Evolutionary conservation across 1,139 yeast species (phyloP), one percentile per base, ranked within the genome.

Genomic region (Saccharomycopsis crataegensis): DNA sequence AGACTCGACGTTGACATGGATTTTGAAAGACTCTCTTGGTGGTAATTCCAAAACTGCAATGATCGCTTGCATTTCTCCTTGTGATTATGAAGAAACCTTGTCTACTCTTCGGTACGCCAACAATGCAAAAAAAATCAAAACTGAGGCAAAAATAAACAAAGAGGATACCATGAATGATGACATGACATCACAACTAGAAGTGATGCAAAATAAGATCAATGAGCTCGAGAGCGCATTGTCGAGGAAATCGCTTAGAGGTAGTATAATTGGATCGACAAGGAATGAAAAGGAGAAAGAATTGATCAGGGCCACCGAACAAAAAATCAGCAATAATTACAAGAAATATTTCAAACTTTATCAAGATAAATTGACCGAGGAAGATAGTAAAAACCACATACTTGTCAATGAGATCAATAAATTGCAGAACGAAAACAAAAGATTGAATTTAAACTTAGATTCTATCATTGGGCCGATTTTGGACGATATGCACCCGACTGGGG

Each of bases 91-190:
- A 28, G 95, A 86, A 61, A 82, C 88, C 0, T 67, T 79, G 59
- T 85, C 86, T 46, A 86, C 95, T 0, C 70, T 86, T 55, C 73
- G 88, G 57, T 86, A 86, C 63, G 94, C 94, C 1, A 82, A 80
- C 44, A 80, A 84, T 57, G 93, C 88, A 2, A 85, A 86, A 63
- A 75, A 74, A 60, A 86, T 86, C 60, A 76, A 77, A 57, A 83
- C 89, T 17, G 67, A 71, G 14, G 94, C 91, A 0, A 75, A 64
- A 28, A 66, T 74, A 50, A 78, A 78, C 60, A 72, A 74, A 58
- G 78, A 74, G 52, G 65, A 70, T 48, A 64, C 72, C 2, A 65
- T 69, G 8, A 70, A 68, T 3, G 70, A 68, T 14, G 58, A 58
- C 8, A 57, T 58, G 43, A 58, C 58, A 6, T 55, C 56, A 14